These are phyloP conservation scores for Corniculantispora saksenae DNA, from an alignment of 2,329 filamentous ascomycete genomes.

Conservation along the genomic window DNA sequence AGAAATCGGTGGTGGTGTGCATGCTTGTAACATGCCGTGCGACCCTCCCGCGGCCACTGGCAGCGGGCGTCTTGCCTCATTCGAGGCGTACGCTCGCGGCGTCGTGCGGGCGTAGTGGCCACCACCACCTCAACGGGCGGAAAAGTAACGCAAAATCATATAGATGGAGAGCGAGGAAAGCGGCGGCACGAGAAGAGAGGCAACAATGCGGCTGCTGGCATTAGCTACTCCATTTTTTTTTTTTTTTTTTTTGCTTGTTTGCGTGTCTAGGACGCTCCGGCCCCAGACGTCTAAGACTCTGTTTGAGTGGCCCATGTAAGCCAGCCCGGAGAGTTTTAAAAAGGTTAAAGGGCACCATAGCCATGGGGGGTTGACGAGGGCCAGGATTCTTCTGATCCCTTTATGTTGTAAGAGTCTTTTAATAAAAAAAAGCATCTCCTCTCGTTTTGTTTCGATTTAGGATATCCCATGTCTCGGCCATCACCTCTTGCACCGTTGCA, in stretches of 20 bases:
- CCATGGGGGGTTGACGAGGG: not conserved
- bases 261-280: not conserved
- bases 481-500: slow-evolving; percentile 8
- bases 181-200: not conserved
- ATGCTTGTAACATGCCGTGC: not conserved
- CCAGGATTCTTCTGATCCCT: not conserved
- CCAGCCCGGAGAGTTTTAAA: not conserved
- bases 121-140: not conserved
- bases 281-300: slow-evolving; percentile 12
- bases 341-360: not conserved
- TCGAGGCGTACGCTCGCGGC: not conserved
- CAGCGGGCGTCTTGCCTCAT: not conserved
- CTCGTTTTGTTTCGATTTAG: not conserved
- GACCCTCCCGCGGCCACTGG: not conserved
- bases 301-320: slow-evolving; percentile 6
- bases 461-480: slow-evolving; percentile 1
- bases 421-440: not conserved
- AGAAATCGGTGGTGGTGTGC: not conserved
- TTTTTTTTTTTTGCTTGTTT: not conserved
- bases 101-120: not conserved
- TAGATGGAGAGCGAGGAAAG: not conserved
- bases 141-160: not conserved
- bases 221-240: not conserved
- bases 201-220: not conserved
- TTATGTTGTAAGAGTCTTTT: not conserved